Base-by-base conservation (phyloP, 2,329 filamentous ascomycete genomes). In the Alternaria conjuncta region DNA sequence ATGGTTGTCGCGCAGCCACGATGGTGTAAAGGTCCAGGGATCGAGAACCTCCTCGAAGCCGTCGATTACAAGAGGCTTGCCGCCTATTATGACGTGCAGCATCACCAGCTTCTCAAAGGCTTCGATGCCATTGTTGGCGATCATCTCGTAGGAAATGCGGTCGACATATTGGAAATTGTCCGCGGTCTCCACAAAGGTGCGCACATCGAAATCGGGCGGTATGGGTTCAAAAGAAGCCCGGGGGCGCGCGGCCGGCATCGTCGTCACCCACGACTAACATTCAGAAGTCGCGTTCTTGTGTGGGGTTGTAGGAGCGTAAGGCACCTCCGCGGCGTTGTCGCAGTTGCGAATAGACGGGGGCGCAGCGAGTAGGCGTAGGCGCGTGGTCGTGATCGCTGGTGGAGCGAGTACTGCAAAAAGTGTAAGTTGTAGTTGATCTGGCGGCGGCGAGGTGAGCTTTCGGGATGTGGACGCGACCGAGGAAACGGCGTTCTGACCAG, bases 221-320 rank as follows among this genome's bases (percentile, higher is more conserved):
- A 98, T 92, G 1, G 95, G 94, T 79, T 97, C 93, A 79, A 98
- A 98, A 55, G 94, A 93, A 15, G 94, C 93, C 75, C 93, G 90
- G 1, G 93, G 93, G 72, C 94, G 89, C 62, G 90, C 84, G 13
- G 91, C 86, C 58, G 92, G 91, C 94, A 97, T 97, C 26, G 74
- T 67, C 32, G 46, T 8, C n/a, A 23, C 8, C 21, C 44, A 30
- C 11, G 3, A 28, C 57, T 64, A 58, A 49, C 67, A 72, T 74
- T 6, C 32, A 70, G 43, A 23, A 46, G 46, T 55, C 50, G 56
- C 53, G 50, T 49, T 41, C 36, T 36, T 8, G 18, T 50, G 23
- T 46, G 41, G 49, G 57, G 44, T 44, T 18, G 12, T 25, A 25
- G 7, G n/a, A 8, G 6, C 20, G 20, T 7, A 25, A 36, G 36